phyloP scores from a whole-genome alignment of 306 rosid genomes.

The Mimosa pudica region DNA sequence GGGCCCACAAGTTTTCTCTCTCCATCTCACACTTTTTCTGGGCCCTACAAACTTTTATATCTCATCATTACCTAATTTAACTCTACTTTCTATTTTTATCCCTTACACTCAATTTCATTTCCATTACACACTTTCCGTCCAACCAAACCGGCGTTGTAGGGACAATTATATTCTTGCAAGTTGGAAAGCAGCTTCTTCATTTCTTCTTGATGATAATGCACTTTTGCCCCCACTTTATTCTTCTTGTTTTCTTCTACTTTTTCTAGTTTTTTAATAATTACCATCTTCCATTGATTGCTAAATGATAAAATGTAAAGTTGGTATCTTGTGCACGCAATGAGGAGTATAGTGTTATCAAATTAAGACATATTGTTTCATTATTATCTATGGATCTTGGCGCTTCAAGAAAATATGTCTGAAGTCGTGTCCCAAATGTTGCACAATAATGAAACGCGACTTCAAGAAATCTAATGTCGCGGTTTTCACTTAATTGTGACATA shows the following conservation, averaged over 20 bases:
- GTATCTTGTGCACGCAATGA: constrained; percentile 11
- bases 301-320: constrained; percentile 19
- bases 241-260: constrained; percentile 9
- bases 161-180: not conserved
- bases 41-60: too few relatives aligned
- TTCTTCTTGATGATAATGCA: constrained; percentile 17
- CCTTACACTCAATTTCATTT: too few relatives aligned
- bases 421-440: too few relatives aligned
- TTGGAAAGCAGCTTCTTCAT: constrained; percentile 19
- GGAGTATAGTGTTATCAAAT: constrained; percentile 15
- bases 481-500: too few relatives aligned
- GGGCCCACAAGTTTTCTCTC: too few relatives aligned
- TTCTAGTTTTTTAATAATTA: not conserved
- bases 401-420: too few relatives aligned
- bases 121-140: too few relatives aligned
- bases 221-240: constrained; percentile 20
- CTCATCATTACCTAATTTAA: too few relatives aligned
- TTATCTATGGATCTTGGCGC: not conserved
- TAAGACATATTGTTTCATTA: not conserved
- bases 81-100: too few relatives aligned
- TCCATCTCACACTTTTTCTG: too few relatives aligned
- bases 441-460: too few relatives aligned
- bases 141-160: not conserved
- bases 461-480: too few relatives aligned
- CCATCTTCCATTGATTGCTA: constrained; percentile 33